Percentiles rank a stretch among this genome's conserved stretches.
These are phyloP conservation scores for Penicillium bialowiezense DNA, from an alignment of 495 filamentous ascomycete species.

Conservation along the genomic window DNA sequence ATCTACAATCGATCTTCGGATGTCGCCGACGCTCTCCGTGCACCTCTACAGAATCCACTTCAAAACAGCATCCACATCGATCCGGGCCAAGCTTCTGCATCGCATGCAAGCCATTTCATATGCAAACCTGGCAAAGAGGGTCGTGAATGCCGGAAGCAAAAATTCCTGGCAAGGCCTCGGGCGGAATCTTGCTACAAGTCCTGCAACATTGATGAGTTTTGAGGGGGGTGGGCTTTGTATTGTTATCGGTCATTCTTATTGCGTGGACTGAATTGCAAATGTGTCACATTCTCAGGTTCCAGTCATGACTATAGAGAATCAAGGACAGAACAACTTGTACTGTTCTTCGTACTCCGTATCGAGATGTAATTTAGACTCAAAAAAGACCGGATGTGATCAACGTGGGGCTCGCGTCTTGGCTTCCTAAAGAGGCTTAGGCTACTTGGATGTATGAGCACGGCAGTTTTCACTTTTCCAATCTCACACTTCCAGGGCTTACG, in stretches of 20 bases:
- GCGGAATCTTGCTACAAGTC: conserved; percentile 2
- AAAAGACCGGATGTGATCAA: no score
- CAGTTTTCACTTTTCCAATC: background rate
- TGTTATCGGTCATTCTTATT: background rate
- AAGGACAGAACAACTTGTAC: no score
- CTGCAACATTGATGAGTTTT: conserved; percentile 5
- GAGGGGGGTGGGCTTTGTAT: background rate
- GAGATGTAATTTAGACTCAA: no score
- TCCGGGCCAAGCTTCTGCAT: background rate
- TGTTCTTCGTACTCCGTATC: no score
- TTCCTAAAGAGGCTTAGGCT: background rate
- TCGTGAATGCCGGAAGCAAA: conserved; percentile 4
- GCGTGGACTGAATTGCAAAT: background rate
- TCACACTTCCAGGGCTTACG: background rate
- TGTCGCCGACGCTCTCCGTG: background rate
- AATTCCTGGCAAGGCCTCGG: background rate
- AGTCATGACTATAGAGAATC: background rate
- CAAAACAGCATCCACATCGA: background rate
- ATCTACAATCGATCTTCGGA: conserved; percentile 55
- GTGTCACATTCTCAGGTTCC: background rate
- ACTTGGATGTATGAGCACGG: background rate
- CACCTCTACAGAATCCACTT: conserved; percentile 8
- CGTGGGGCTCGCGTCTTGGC: background rate
- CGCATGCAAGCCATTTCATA: background rate
- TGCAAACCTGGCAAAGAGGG: conserved; percentile 6